Base-by-base conservation (phyloP, 1,284 basidiomycete species). In the Farysia itapuensis region DNA sequence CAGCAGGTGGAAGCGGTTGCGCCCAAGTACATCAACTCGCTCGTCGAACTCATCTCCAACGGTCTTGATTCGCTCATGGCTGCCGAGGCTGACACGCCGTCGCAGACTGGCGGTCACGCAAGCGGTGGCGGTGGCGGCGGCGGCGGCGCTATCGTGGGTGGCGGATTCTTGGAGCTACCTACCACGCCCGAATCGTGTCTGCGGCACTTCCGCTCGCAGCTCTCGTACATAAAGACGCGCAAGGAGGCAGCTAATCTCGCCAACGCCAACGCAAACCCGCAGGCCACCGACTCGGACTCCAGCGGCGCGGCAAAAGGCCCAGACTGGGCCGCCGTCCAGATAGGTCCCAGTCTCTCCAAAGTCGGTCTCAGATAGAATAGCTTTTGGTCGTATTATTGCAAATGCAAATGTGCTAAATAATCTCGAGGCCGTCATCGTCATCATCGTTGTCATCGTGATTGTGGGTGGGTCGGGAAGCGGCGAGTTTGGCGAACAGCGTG, bases 181-280 rank as follows among this genome's bases (percentile, higher is more conserved):
- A 86, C 90, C 63, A 87, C 88, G 4, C 89, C 90, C 6, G 92
- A 96, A 35, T 89, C 90, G 84, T 93, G 95, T 60, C 81, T 83
- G 1, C 81, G 89, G 47, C 94, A 98, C 79, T 97, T 97, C 82
- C 82, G 85, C 43, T 93, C 92, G 78, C 91, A 91, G 15, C 79
- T 97, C 39, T 76, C 80, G 24, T 88, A 93, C 77, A 93, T 97
- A 50, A 85, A 86, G 67, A 78, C 81, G 32, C 83, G 85, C 78
- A 92, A 92, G 79, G 82, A 75, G 33, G 64, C 59, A 4, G 66
- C 64, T 7, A 40, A 40, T 13, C 37, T 56, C 2, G 35, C 45
- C 22, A 21, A 41, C 6, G 47, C 42, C 7, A 56, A 51, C 26
- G 52, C 43, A 8, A 44, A 54, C 22, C 44, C 43, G n/a, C 30